Evolutionary conservation across 2,329 filamentous ascomycete species (phyloP), one percentile per base, ranked within the genome.

Genomic region (Macroventuria anomochaeta): DNA sequence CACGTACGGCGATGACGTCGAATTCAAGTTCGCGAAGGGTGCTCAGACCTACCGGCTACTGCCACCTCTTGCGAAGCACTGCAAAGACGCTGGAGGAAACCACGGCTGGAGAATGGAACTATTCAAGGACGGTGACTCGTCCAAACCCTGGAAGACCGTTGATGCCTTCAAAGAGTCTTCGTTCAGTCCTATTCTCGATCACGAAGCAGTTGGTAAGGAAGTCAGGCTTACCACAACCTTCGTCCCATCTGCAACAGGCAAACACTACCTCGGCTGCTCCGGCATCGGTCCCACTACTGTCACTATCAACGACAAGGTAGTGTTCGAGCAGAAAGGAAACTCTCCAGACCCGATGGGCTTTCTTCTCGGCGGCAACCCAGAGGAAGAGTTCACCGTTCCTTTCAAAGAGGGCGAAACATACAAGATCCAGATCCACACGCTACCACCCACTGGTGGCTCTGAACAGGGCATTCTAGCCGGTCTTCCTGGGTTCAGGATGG

Each of bases 291-390:
- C 71, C 7, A 72, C 70, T 2, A 48, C 36, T 7, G 62, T 73
- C 25, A 61, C 49, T 15, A 64, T 73, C 36, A 68, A 72, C 23
- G 64, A 54, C 31, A 39, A 70, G 23, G 31, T 64, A 4, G 61
- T 73, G 3, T 72, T 65, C 41, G 63, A 68, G 41, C 71, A 73
- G 36, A 70, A 65, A 25, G 41, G 82, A 15, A 86, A 85, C 41
- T 83, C 85, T 53, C 77, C 71, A 39, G 80, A 83, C 20, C 85
- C 86, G 10, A 83, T 85, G 38, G 82, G 83, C 3, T 89, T 89
- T 77, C 86, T 88, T 56, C 85, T 87, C 17, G 79, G 79, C 15
- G 87, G 83, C 2, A 89, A 86, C 0, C 76, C 81, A 3, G 87
- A 90, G 68, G 84, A 88, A 60, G 81, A 81, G 39, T 86, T 85